Conservation (phyloP, 768 basidiomycete species). For the Amanita pseudoporphyria region DNA sequence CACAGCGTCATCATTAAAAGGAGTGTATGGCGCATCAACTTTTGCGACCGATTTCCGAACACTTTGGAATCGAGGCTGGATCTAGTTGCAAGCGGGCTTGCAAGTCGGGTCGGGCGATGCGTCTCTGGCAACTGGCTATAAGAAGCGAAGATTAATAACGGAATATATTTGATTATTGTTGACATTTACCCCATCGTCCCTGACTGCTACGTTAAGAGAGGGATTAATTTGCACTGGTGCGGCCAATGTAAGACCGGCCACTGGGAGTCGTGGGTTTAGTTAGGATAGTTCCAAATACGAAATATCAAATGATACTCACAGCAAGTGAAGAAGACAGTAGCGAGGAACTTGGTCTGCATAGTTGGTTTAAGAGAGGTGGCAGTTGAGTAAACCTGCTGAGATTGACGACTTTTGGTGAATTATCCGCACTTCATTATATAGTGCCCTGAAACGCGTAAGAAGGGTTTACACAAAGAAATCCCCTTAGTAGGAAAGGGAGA, state of each 20-base stretch:
- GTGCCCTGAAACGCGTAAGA: neutral
- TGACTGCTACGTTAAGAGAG: conserved; percentile 14
- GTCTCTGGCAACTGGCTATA: conserved; percentile 16
- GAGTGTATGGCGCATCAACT: neutral
- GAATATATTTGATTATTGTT: neutral
- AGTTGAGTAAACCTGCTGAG: neutral
- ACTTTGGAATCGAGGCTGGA: neutral
- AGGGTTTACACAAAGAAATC: conserved; percentile 13
- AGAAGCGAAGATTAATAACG: neutral
- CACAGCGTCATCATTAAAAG: neutral
- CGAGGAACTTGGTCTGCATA: conserved; percentile 22
- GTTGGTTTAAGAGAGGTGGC: neutral
- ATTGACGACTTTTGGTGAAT: neutral
- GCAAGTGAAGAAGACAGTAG: conserved; percentile 18
- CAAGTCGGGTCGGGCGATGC: conserved; percentile 13
- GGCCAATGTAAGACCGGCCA: conserved; percentile 17
- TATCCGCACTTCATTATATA: neutral
- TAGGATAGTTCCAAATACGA: neutral
- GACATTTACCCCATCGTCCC: conserved; percentile 11
- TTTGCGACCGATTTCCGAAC: neutral
- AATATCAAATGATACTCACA: conserved; percentile 14
- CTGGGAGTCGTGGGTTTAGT: conserved; percentile 2
- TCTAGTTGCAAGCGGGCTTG: conserved; percentile 12
- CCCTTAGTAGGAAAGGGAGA: conserved; percentile 13
- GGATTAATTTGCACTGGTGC: conserved; percentile 19